Conservation (phyloP, 2,329 filamentous ascomycete species). For the Colletotrichum sp. region DNA sequence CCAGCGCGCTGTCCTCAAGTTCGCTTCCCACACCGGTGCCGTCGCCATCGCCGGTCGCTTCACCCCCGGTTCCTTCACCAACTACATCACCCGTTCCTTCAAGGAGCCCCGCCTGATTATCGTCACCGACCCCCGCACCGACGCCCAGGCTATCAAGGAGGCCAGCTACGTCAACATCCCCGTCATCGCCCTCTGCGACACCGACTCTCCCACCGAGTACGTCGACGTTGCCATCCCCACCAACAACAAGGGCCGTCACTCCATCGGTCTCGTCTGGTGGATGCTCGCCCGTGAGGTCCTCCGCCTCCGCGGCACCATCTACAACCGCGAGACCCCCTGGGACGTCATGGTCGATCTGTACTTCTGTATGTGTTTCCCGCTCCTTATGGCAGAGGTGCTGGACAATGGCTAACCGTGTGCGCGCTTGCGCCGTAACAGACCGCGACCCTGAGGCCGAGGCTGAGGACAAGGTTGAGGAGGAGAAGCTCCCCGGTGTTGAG, state of each 20-base stretch:
- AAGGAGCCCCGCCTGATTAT: slow-evolving; percentile 99
- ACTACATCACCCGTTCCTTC: slow-evolving; percentile 99
- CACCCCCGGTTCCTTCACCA: slow-evolving; percentile 99
- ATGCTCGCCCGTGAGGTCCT: slow-evolving; percentile 99
- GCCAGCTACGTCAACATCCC: slow-evolving; percentile 99
- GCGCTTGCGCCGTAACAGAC: slow-evolving; percentile 53
- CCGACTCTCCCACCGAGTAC: slow-evolving; percentile 99
- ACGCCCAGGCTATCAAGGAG: slow-evolving; percentile 99
- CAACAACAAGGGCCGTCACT: slow-evolving; percentile 99
- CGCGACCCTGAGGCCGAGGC: slow-evolving; percentile 99
- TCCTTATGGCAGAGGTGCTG: neutral
- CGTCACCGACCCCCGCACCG: slow-evolving; percentile 99
- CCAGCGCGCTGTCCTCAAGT: slow-evolving; percentile 99
- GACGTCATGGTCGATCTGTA: slow-evolving; percentile 99
- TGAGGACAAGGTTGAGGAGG: slow-evolving; percentile 94
- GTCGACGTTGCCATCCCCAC: slow-evolving; percentile 99
- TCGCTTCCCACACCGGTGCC: slow-evolving; percentile 97
- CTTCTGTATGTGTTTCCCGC: slow-evolving; percentile 73
- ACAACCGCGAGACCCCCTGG: slow-evolving; percentile 95
- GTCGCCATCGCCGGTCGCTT: slow-evolving; percentile 98
- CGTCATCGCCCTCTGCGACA: slow-evolving; percentile 98
- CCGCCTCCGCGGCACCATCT: slow-evolving; percentile 95
- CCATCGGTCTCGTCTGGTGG: slow-evolving; percentile 99
- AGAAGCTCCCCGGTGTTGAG: slow-evolving; percentile 86
- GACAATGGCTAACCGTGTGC: neutral